Percentiles rank a stretch among this genome's conserved stretches.
Evolutionary conservation across 768 basidiomycete species (phyloP).

Genomic region (Amanita inopinata): DNA sequence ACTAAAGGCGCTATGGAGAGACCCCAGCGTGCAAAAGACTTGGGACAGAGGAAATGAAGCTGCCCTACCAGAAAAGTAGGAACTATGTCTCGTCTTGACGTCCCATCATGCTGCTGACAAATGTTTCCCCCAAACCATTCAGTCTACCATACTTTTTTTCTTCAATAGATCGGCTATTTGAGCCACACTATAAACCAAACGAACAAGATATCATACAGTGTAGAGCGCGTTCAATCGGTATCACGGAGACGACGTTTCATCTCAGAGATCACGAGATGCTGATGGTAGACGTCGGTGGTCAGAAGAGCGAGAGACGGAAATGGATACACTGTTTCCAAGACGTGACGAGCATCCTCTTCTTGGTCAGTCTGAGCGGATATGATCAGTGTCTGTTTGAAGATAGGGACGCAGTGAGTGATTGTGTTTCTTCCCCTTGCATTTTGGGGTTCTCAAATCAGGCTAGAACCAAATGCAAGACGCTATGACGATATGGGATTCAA

Average conservation of each 20-base stretch:
- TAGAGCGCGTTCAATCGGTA: constrained; percentile 83
- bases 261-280: constrained; percentile 76
- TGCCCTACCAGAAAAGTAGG: constrained; percentile 83
- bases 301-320: constrained; percentile 87
- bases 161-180: constrained; percentile 72
- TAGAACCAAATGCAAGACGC: constrained; percentile 99
- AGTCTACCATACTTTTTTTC: constrained; percentile 74
- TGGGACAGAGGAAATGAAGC: constrained; percentile 82
- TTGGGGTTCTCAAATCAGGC: neutral
- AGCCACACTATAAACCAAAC: constrained; percentile 57
- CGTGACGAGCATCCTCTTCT: constrained; percentile 86
- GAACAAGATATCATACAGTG: constrained; percentile 86
- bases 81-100: constrained; percentile 3
- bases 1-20: constrained; percentile 66
- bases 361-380: constrained; percentile 87
- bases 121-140: constrained; percentile 5
- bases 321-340: constrained; percentile 97
- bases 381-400: constrained; percentile 94
- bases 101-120: neutral
- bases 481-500: constrained; percentile 97
- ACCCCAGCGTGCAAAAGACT: constrained; percentile 65
- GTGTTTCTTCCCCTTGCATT: neutral
- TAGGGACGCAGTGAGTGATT: constrained; percentile 70
- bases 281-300: constrained; percentile 91
- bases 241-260: constrained; percentile 79